Percentiles rank a stretch among this genome's conserved stretches.
Conservation (phyloP, 352 stramenopile species). For the Globisporangium abappressorium region DNA sequence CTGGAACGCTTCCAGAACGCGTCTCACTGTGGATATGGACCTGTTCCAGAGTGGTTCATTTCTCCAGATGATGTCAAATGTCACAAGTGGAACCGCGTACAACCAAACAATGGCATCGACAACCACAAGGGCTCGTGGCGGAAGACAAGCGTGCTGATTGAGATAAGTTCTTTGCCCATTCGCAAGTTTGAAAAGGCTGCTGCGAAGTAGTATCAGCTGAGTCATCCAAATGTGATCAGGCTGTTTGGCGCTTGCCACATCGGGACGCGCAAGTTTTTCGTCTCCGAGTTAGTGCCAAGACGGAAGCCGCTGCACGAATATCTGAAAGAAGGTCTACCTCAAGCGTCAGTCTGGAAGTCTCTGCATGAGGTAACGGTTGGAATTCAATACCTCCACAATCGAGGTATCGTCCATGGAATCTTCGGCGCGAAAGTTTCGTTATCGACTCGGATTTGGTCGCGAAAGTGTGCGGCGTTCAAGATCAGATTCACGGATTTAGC, state of each 20-base stretch:
- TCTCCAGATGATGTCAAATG: slow-evolving; percentile 3
- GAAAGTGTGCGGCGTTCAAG: neutral
- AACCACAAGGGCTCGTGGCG: neutral
- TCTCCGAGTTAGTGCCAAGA: neutral
- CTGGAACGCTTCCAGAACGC: neutral
- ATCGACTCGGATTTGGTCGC: neutral
- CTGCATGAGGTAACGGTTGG: neutral
- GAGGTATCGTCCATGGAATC: neutral
- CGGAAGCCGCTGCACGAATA: neutral
- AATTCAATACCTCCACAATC: neutral
- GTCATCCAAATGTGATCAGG: slow-evolving; percentile 11
- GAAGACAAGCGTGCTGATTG: slow-evolving; percentile 3
- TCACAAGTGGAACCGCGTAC: slow-evolving; percentile 1
- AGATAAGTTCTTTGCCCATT: neutral
- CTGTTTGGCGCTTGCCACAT: slow-evolving; percentile 5
- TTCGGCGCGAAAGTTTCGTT: neutral
- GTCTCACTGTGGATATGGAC: neutral
- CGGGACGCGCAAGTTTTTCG: neutral
- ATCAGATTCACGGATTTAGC: too few relatives aligned
- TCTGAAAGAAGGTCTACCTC: neutral
- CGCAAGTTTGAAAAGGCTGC: neutral
- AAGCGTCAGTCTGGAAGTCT: neutral
- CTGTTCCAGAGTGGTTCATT: slow-evolving; percentile 7
- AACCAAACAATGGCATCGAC: neutral
- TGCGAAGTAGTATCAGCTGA: slow-evolving; percentile 3